A percentile compares a stretch with the other conserved stretches of the same genome.
These are phyloP conservation scores for Diaporthe sp. DNA, from an alignment of 2,329 filamentous ascomycete genomes.

Conservation along the genomic window DNA sequence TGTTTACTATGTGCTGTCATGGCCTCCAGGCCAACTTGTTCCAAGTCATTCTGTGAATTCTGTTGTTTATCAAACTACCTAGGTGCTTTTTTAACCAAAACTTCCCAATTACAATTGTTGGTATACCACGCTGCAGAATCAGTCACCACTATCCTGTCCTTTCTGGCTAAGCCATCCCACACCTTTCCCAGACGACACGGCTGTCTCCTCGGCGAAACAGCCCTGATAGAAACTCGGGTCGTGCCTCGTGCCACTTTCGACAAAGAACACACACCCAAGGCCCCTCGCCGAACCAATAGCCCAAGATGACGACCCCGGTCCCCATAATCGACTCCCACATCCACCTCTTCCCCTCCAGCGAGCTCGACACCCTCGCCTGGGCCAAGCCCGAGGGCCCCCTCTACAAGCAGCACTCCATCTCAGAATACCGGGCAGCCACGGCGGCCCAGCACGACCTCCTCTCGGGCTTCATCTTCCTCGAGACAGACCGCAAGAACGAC, in stretches of 20 bases:
- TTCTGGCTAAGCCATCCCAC: no score
- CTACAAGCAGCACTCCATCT: constrained; percentile 73
- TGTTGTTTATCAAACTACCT: background rate
- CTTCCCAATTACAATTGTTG: background rate
- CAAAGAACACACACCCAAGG: background rate
- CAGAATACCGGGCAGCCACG: constrained; percentile 71
- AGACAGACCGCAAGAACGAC: constrained; percentile 81
- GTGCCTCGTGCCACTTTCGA: background rate
- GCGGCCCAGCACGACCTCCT: constrained; percentile 59
- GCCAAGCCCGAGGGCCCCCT: constrained; percentile 71
- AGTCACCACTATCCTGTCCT: background rate
- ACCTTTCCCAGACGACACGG: background rate
- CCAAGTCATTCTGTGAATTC: background rate
- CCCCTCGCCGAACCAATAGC: no score
- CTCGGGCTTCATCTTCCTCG: constrained; percentile 84
- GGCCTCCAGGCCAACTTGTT: background rate
- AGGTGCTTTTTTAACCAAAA: no score
- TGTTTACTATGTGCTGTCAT: background rate
- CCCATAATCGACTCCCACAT: constrained; percentile 91
- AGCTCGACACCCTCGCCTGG: constrained; percentile 79
- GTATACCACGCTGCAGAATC: background rate
- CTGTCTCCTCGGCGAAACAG: no score
- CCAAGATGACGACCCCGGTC: constrained; percentile 48
- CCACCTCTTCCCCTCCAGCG: constrained; percentile 83
- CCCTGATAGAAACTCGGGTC: background rate